Conservation (phyloP, 2,329 filamentous ascomycete species). For the Calonectria naviculata region DNA sequence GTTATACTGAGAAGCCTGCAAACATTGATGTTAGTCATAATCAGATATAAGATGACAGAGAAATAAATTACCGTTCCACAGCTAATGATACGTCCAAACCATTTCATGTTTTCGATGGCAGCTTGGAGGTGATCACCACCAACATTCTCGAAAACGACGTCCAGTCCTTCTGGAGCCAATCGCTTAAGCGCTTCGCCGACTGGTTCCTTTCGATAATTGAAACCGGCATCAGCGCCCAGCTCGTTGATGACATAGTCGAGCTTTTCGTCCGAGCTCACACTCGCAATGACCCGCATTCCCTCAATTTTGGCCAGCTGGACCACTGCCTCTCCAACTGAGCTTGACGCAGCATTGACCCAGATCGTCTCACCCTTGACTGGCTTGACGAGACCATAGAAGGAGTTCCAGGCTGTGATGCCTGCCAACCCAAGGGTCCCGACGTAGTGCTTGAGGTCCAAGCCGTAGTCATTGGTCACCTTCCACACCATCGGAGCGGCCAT, state of each 20-base stretch:
- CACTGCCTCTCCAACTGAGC: slow-evolving; percentile 83
- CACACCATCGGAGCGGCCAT: neutral
- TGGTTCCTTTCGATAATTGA: slow-evolving; percentile 86
- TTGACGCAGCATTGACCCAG: slow-evolving; percentile 79
- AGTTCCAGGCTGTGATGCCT: slow-evolving; percentile 73
- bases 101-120: slow-evolving; percentile 4
- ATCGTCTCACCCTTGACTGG: slow-evolving; percentile 75
- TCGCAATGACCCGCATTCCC: slow-evolving; percentile 79
- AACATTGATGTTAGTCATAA: neutral
- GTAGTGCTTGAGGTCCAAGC: slow-evolving; percentile 57
- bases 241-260: slow-evolving; percentile 67
- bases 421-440: slow-evolving; percentile 70
- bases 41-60: neutral
- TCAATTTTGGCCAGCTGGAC: slow-evolving; percentile 84
- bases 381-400: slow-evolving; percentile 69
- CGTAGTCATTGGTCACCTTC: neutral
- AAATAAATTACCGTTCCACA: neutral
- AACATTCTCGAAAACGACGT: slow-evolving; percentile 67
- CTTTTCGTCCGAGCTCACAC: slow-evolving; percentile 80
- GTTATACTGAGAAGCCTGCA: neutral
- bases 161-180: slow-evolving; percentile 78
- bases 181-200: slow-evolving; percentile 73
- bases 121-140: slow-evolving; percentile 50
- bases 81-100: slow-evolving; percentile 3
- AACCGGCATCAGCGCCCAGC: slow-evolving; percentile 65